These are phyloP conservation scores for Arabidopsis lyrata DNA, from an alignment of 441 rosid species.

Conservation along the genomic window DNA sequence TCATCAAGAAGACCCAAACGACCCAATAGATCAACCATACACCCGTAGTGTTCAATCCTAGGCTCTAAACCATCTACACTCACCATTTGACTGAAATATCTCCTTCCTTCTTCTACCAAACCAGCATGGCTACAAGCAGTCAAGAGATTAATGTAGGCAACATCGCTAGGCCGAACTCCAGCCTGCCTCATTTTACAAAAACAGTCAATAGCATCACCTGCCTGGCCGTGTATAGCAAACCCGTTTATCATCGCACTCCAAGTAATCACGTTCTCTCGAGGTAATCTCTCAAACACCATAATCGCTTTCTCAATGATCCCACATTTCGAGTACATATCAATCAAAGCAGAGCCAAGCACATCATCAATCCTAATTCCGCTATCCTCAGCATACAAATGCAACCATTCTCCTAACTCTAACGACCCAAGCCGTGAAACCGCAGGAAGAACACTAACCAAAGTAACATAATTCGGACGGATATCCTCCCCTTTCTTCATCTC, in stretches of 20 bases:
- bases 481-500: constrained; percentile 57
- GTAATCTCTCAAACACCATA: constrained; percentile 51
- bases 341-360: constrained; percentile 65
- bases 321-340: constrained; percentile 64
- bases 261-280: constrained; percentile 51
- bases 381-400: constrained; percentile 55
- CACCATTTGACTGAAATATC: constrained; percentile 51
- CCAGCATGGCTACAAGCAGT: constrained; percentile 61
- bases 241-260: constrained; percentile 60
- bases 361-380: constrained; percentile 54
- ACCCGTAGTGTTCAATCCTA: constrained; percentile 58
- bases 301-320: constrained; percentile 58
- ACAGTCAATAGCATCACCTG: constrained; percentile 50
- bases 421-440: constrained; percentile 58
- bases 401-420: constrained; percentile 57
- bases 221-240: constrained; percentile 55
- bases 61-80: constrained; percentile 52
- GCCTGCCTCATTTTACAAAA: constrained; percentile 47
- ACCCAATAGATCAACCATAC: constrained; percentile 61
- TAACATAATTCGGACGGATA: constrained; percentile 54
- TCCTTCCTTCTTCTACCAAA: constrained; percentile 51
- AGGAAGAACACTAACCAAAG: constrained; percentile 67
- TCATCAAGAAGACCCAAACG: constrained; percentile 52
- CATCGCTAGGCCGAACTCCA: constrained; percentile 48
- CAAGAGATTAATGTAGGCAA: constrained; percentile 52